Evolutionary conservation across 2,329 filamentous ascomycete genomes (phyloP), one percentile per base, ranked within the genome.

Genomic region (Fusarium tupiense): DNA sequence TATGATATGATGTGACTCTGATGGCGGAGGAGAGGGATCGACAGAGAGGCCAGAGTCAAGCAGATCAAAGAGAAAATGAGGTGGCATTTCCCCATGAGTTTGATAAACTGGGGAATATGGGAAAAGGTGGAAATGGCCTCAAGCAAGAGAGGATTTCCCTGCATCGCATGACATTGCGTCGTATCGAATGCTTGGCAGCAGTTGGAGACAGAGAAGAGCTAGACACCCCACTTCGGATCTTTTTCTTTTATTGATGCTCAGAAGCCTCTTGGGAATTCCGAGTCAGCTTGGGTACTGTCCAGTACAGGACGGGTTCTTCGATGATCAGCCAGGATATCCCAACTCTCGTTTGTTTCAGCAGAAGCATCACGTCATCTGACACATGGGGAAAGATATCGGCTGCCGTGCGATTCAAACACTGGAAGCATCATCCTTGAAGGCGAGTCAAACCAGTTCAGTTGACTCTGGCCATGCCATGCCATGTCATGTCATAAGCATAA

Each of bases 41-140:
- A 56, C 40, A 47, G 46, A 26, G 43, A 60, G 59, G 35, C 35
- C 47, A 40, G 47, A 61, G 31, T 37, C 35, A 29, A 56, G 59
- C 43, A 52, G 46, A 50, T 33, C 50, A 53, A 31, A 38, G n/a
- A 31, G 59, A 67, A 33, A 56, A 35, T 31, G 52, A 67, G 57
- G 64, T 64, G 70, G 35, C 24, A 61, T 69, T 43, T 35, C 57
- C 41, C 47, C 40, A 57, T 53, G 50, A 33, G 22, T 44, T 52
- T 49, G 53, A 60, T 43, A 57, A 53, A 38, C 53, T 13, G 41
- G 41, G 20, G 41, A 37, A 41, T n/a, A 59, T 61, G 33, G 35
- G 43, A n/a, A 54, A 49, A 61, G 44, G 41, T 61, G 56, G 67
- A 64, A 69, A 74, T 74, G 72, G 71, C 71, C 68, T 74, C 68